Conservation (phyloP, 768 basidiomycete genomes). For the Boletus sensibilis region DNA sequence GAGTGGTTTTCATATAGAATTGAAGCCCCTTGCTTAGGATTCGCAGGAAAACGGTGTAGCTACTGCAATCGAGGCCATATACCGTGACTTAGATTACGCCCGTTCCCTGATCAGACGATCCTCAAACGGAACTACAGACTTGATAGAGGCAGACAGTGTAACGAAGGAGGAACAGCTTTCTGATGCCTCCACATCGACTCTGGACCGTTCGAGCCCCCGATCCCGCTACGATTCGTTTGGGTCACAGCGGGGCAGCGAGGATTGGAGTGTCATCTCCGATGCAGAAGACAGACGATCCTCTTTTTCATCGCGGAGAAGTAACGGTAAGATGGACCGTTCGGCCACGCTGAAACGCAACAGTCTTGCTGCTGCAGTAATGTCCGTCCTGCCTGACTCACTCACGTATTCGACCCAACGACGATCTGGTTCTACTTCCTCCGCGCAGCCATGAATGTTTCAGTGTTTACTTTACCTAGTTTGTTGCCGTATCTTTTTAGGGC, state of each 20-base stretch:
- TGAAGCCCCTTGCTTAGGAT: neutral
- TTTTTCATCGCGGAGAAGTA: constrained; percentile 49
- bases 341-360: constrained; percentile 57
- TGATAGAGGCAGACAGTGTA: constrained; percentile 6
- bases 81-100: constrained; percentile 94
- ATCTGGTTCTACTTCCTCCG: constrained; percentile 35
- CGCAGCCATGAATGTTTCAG: constrained; percentile 19
- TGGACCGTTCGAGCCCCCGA: constrained; percentile 34
- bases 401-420: constrained; percentile 42
- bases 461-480: neutral
- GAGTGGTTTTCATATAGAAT: constrained; percentile 18
- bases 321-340: constrained; percentile 36
- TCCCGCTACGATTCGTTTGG: constrained; percentile 57
- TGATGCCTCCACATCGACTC: constrained; percentile 26
- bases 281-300: constrained; percentile 61
- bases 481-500: neutral
- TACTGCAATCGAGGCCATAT: constrained; percentile 92
- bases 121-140: constrained; percentile 25
- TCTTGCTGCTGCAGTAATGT: constrained; percentile 59
- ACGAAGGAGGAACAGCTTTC: constrained; percentile 37
- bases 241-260: constrained; percentile 65
- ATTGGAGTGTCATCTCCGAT: constrained; percentile 88
- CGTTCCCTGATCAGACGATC: constrained; percentile 75
- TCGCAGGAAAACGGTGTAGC: constrained; percentile 89
- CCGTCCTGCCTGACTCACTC: constrained; percentile 58